These are phyloP conservation scores for Verticillium klebahnii DNA, from an alignment of 2,329 filamentous ascomycete species.

Conservation along the genomic window DNA sequence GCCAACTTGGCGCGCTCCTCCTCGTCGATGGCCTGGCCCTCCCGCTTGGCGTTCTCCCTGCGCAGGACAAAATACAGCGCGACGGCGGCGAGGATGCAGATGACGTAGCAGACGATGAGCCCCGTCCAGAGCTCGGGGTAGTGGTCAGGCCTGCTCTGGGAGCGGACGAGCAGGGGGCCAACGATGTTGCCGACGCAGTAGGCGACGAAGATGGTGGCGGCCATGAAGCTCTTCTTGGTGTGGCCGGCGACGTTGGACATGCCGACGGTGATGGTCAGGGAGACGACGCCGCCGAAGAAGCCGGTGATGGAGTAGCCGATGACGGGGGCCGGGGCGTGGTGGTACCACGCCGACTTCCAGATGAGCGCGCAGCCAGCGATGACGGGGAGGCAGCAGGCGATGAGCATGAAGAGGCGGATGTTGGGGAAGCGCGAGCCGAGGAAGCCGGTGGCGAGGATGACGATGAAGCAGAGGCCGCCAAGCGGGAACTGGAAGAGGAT, in stretches of 20 bases:
- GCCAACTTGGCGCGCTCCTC: conserved; percentile 59
- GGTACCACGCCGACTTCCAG: conserved; percentile 63
- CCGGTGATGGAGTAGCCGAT: conserved; percentile 69
- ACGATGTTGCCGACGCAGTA: conserved; percentile 76
- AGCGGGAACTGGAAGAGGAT: conserved; percentile 74
- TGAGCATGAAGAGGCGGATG: conserved; percentile 60
- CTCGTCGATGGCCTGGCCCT: conserved; percentile 47
- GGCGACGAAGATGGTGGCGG: conserved; percentile 67
- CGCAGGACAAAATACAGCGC: conserved; percentile 55
- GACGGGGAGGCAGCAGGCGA: conserved; percentile 65
- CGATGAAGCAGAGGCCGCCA: conserved; percentile 61
- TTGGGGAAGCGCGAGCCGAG: conserved; percentile 57
- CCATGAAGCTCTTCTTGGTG: conserved; percentile 75
- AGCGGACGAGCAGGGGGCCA: conserved; percentile 66
- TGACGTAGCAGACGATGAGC: conserved; percentile 62
- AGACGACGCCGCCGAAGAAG: conserved; percentile 68
- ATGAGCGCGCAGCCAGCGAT: conserved; percentile 72
- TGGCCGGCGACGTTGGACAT: conserved; percentile 69
- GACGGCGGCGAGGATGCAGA: conserved; percentile 56
- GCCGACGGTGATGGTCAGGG: conserved; percentile 45
- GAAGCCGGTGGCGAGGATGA: conserved; percentile 63
- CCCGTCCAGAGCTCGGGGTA: conserved; percentile 70
- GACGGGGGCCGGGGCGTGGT: conserved; percentile 61
- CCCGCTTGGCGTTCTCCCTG: conserved; percentile 52
- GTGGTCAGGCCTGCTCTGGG: conserved; percentile 59